Conservation (phyloP, 1,284 basidiomycete species). For the Irpex sp. region DNA sequence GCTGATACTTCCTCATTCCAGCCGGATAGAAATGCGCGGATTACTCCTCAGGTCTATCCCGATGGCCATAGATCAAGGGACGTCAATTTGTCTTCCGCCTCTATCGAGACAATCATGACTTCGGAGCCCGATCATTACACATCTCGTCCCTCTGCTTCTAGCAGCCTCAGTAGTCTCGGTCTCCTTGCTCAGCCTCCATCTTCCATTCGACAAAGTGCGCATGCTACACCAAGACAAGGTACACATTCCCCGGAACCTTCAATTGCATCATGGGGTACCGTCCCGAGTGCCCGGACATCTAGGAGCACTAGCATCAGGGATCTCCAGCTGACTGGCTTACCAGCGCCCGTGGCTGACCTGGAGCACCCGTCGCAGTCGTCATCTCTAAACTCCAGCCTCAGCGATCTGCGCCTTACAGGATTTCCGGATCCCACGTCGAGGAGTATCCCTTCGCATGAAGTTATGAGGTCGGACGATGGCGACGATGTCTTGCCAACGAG, state of each 20-base stretch:
- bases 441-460: background rate
- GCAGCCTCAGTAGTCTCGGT: slow-evolving; percentile 2
- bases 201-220: background rate
- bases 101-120: background rate
- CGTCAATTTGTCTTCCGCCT: slow-evolving; percentile 3
- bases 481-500: background rate
- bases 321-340: slow-evolving; percentile 12
- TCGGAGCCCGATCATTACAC: background rate
- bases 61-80: background rate
- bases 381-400: slow-evolving; percentile 12
- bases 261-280: slow-evolving; percentile 15
- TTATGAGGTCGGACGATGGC: background rate
- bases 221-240: background rate
- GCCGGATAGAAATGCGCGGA: slow-evolving; percentile 5
- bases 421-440: slow-evolving; percentile 4
- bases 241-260: slow-evolving; percentile 9
- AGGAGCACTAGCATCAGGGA: slow-evolving; percentile 7
- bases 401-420: slow-evolving; percentile 9
- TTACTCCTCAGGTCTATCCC: slow-evolving; percentile 8
- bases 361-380: background rate
- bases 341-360: background rate
- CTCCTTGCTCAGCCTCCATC: slow-evolving; percentile 2
- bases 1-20: background rate
- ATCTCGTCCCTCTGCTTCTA: slow-evolving; percentile 5
- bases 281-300: slow-evolving; percentile 11